These are phyloP conservation scores for Periconia sp. DNA, from an alignment of 2,329 filamentous ascomycete genomes.

Conservation along the genomic window DNA sequence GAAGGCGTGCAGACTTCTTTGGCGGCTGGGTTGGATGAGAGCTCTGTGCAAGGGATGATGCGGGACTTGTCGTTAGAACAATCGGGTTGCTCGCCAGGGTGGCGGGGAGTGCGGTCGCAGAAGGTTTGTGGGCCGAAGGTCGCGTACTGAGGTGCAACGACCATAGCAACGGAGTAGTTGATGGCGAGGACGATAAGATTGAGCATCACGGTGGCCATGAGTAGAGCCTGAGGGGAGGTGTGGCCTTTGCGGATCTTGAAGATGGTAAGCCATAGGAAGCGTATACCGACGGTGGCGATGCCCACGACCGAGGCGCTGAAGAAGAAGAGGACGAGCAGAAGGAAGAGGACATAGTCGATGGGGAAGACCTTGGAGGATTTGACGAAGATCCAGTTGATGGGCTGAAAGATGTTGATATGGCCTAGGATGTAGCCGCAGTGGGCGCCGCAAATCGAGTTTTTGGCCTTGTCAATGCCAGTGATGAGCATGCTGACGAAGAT, in stretches of 20 bases:
- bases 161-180: constrained; percentile 90
- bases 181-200: constrained; percentile 86
- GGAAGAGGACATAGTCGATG: constrained; percentile 88
- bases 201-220: constrained; percentile 88
- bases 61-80: constrained; percentile 72
- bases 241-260: constrained; percentile 89
- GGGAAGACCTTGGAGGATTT: constrained; percentile 82
- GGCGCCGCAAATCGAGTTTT: constrained; percentile 88
- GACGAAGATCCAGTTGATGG: constrained; percentile 87
- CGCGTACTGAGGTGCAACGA: constrained; percentile 93
- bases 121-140: constrained; percentile 94
- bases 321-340: constrained; percentile 79
- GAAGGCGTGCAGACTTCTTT: constrained; percentile 85
- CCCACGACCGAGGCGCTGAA: constrained; percentile 88
- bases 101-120: constrained; percentile 70
- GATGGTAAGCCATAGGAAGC: constrained; percentile 92
- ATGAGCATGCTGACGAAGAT: constrained; percentile 93
- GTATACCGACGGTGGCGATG: constrained; percentile 83
- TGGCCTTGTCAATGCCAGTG: constrained; percentile 93
- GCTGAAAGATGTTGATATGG: constrained; percentile 89
- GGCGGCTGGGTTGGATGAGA: constrained; percentile 69
- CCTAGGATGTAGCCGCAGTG: constrained; percentile 91
- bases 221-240: constrained; percentile 86
- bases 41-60: constrained; percentile 80
- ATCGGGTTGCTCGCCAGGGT: constrained; percentile 69